Conservation (phyloP, 805 yeast species). For the Scheffersomyces ergatensis region DNA sequence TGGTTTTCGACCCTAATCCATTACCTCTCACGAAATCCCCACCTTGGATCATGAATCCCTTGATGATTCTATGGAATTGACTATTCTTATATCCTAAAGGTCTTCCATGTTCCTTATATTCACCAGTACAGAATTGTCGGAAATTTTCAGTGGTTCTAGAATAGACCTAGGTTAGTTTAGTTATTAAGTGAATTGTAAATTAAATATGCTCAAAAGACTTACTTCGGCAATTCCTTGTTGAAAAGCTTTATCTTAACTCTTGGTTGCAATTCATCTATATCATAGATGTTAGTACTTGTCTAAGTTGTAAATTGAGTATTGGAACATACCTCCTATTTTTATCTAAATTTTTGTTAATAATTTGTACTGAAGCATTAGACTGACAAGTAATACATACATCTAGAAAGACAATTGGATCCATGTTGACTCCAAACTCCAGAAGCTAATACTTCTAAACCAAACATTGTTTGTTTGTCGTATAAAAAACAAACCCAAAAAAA, state of each 20-base stretch:
- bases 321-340: constrained; percentile 22
- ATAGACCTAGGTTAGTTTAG: background rate
- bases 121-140: constrained; percentile 20
- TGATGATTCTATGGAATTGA: constrained; percentile 41
- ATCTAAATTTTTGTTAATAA: constrained; percentile 13
- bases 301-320: too few species aligned
- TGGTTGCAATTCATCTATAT: constrained; percentile 13
- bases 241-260: constrained; percentile 59
- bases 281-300: too few species aligned
- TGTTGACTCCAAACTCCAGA: background rate
- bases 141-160: constrained; percentile 20
- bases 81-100: constrained; percentile 66
- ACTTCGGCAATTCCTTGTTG: constrained; percentile 5
- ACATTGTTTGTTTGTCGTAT: too few species aligned
- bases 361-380: background rate
- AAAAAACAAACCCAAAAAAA: too few species aligned
- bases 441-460: too few species aligned
- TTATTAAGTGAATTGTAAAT: too few species aligned
- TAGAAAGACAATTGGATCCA: constrained; percentile 31
- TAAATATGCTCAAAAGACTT: background rate
- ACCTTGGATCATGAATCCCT: constrained; percentile 38
- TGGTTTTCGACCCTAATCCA: constrained; percentile 86
- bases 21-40: constrained; percentile 43
- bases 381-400: constrained; percentile 27
- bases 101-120: constrained; percentile 20